Conservation (phyloP, 73 alveolate genomes). For the Paramecium sonneborni region DNA sequence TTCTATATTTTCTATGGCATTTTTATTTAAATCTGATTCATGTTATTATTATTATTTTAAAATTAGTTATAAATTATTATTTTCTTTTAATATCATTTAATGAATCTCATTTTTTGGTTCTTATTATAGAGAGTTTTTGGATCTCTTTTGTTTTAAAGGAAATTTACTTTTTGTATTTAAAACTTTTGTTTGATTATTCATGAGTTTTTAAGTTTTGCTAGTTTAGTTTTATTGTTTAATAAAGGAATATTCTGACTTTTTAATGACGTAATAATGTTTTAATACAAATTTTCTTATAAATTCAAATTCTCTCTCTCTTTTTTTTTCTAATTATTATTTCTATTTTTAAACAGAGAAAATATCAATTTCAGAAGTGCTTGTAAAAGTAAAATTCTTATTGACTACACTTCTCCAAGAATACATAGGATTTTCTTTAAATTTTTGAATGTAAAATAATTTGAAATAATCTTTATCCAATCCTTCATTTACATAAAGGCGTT, state of each 20-base stretch:
- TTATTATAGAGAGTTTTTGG: neutral
- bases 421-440: neutral
- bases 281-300: neutral
- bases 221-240: neutral
- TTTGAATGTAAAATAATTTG: neutral
- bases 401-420: neutral
- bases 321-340: neutral
- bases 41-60: neutral
- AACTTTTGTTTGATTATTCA: neutral
- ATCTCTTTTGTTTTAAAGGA: neutral
- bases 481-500: neutral
- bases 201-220: neutral
- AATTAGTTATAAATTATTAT: neutral
- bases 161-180: neutral
- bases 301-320: slow-evolving; percentile 39
- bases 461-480: neutral
- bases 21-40: neutral
- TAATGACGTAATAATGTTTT: neutral
- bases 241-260: neutral
- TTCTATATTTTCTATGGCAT: neutral
- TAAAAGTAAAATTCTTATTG: neutral
- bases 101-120: neutral
- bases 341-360: neutral
- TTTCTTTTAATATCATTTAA: neutral
- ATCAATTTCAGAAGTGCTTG: slow-evolving; percentile 21